phyloP scores from a whole-genome alignment of 2,329 filamentous ascomycete genomes.

The Orbilia quercus region DNA sequence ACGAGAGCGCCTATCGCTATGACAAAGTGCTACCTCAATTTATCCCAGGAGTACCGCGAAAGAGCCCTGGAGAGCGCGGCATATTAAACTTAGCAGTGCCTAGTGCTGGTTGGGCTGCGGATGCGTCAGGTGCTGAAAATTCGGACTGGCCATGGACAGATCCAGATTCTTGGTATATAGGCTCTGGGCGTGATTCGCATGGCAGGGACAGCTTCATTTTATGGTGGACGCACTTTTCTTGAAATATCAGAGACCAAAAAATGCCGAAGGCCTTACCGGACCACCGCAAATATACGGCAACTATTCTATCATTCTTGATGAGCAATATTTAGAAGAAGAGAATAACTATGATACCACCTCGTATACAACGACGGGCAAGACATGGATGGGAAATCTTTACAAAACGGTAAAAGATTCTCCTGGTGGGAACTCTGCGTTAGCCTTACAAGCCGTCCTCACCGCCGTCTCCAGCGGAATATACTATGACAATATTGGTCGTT shows the following conservation, averaged over 20 bases:
- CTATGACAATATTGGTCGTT: background rate
- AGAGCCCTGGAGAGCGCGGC: background rate
- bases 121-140: background rate
- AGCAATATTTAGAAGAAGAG: background rate
- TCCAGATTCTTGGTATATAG: background rate
- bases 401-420: conserved; percentile 15
- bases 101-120: background rate
- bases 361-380: conserved; percentile 1
- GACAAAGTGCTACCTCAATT: conserved; percentile 6
- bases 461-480: conserved; percentile 11
- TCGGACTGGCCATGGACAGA: conserved; percentile 7
- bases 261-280: background rate
- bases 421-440: conserved; percentile 13
- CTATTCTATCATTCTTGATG: conserved; percentile 2
- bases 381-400: conserved; percentile 24
- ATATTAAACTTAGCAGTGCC: background rate
- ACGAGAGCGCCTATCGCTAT: background rate
- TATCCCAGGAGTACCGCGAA: background rate
- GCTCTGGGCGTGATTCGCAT: background rate
- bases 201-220: background rate
- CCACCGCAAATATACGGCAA: conserved; percentile 7
- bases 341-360: background rate
- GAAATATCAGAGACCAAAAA: conserved; percentile 6
- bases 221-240: conserved; percentile 9
- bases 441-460: conserved; percentile 30